Base-by-base conservation (phyloP, 106 monocot genomes). In the Platanthera zijinensis region DNA sequence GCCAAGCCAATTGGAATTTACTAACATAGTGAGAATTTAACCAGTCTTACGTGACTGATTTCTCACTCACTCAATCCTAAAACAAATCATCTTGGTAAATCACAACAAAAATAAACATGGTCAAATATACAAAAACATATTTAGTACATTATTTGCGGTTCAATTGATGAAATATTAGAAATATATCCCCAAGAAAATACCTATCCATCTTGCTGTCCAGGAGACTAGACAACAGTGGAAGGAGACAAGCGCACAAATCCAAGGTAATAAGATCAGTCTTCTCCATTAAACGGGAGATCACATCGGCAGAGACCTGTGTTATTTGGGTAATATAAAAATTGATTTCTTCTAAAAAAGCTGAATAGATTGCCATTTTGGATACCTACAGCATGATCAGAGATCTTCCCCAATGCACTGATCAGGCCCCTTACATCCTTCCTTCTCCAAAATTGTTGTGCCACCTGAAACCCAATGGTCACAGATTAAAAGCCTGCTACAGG, bases 321-420 rank as follows among this genome's bases (percentile, higher is more conserved):
- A 12, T 71, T 30, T 18, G 74, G 25, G 32, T 49, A 63, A 49
- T 50, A 64, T 14, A 18, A 80, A 54, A 67, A 45, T 46, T 6
- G 15, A 18, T 72, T 25, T 32, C 10, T 17, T 39, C 7, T 63
- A 10, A 39, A 25, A 22, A 28, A 59, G 32, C 11, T 7, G 45
- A 13, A 79, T 11, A 46, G 61, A 50, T 51, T 25, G 25, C 25
- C 25, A 25, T 25, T 72, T 39, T 59, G 73, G 73, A 80, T 69
- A 79, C 92, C 47, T 85, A 97, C 97, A 78, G 91, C 83, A 91
- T 87, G 86, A 87, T 94, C 97, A 77, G 91, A 97, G 86, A 97
- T 94, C 85, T 86, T 93, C 51, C 89, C 89, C 76, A 91, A 61
- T 15, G 97, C 87, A 88, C 75, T 80, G 32, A 94, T 86, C 52